These are phyloP conservation scores for Backusella liffmaniae DNA, from an alignment of 192 early-diverging fungal species.

Conservation along the genomic window DNA sequence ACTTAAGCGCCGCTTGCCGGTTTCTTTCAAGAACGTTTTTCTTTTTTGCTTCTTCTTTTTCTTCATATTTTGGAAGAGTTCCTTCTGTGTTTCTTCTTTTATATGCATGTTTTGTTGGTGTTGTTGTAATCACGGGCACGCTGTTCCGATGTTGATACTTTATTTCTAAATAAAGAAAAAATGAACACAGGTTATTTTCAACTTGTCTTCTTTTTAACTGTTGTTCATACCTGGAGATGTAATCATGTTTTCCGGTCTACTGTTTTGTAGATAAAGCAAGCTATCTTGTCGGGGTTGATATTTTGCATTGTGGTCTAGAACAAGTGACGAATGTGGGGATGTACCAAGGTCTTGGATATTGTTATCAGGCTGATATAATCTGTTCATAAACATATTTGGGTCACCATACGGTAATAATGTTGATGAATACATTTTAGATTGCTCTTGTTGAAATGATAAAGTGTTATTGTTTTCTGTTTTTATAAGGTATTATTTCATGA, in stretches of 20 bases:
- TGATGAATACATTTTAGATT: not conserved
- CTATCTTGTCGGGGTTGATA: not conserved
- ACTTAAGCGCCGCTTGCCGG: slow-evolving; percentile 10
- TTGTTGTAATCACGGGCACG: not conserved
- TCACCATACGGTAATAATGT: not conserved
- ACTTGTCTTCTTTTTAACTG: not conserved
- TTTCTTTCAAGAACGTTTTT: slow-evolving; percentile 12
- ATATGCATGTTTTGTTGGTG: not conserved
- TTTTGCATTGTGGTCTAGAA: not conserved
- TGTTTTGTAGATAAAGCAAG: not conserved
- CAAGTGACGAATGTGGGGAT: not conserved
- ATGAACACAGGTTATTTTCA: not conserved
- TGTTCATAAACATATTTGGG: not conserved
- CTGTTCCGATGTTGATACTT: not conserved
- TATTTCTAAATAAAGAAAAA: not conserved
- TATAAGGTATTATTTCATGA: not conserved
- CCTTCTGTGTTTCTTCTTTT: not conserved
- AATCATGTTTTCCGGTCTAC: not conserved
- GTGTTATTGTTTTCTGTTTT: not conserved
- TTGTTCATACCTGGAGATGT: not conserved
- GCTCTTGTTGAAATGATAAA: not conserved
- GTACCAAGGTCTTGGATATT: not conserved
- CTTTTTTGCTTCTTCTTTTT: not conserved
- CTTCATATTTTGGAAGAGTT: not conserved
- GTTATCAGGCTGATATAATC: not conserved